Base-by-base conservation (phyloP, 192 early-diverging fungal species). In the Cladochytrium replicatum region DNA sequence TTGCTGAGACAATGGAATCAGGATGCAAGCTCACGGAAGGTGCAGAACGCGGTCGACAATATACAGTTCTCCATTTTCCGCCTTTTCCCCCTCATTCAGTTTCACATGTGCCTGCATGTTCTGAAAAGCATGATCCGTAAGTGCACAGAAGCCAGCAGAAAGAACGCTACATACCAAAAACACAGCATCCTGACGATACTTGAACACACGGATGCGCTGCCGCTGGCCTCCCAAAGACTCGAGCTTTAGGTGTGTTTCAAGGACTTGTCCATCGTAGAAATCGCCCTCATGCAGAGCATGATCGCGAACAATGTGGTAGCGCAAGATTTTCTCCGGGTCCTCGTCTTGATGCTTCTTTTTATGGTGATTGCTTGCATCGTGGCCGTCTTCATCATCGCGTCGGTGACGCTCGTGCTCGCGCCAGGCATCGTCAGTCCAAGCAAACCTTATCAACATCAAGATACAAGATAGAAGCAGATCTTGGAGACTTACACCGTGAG, bases 161-260 rank as follows among this genome's bases (percentile, higher is more conserved):
- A n/a, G n/a, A 38, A 7, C 28, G 7, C 6, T 46, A 57, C 5
- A 21, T 1, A 57, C 52, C 5, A 29, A 61, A 54, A 39, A 66
- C 24, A 45, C 38, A 57, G 29, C 29, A 24, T 58, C 42, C 11
- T 30, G 31, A 27, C 13, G 7, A 31, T 62, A 41, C 2, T 32
- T 19, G 49, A 30, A 43, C 13, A 66, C 59, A 27, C 60, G 58
- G 37, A 66, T 58, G 9, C 54, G n/a, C 46, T 66, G 64, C 46
- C 45, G 64, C 5, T 43, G 57, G 41, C 48, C 54, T 17, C 44
- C 40, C 37, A 66, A 59, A 3, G 21, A 22, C 32, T 48, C 37
- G 28, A 57, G 49, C 6, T 38, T 9, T 19, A 66, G 54, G 43
- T 45, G 25, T 45, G 64, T 53, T 13, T 26, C 32, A 11, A 66